Conservation (phyloP, 345 rosid genomes). For the Theobroma cacao region DNA sequence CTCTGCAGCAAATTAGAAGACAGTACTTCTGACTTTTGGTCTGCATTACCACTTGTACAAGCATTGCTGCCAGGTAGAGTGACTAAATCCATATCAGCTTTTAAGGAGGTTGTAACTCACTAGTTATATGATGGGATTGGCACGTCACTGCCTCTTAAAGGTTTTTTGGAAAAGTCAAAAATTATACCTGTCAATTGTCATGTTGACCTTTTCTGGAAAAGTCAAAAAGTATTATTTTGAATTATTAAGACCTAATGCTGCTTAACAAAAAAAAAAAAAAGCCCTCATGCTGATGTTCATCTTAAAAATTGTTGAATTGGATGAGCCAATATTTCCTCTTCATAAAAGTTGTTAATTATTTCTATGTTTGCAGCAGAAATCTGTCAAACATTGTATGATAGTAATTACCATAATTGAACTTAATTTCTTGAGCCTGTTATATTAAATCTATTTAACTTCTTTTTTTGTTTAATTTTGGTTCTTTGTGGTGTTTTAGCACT, state of each 20-base stretch:
- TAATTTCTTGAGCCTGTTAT: conserved; percentile 10
- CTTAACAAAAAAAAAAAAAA: too few relatives aligned
- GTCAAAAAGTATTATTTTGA: not conserved
- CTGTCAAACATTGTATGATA: not conserved
- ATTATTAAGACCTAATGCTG: not conserved
- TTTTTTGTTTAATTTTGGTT: not conserved
- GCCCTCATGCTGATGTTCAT: not conserved
- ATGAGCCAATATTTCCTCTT: not conserved
- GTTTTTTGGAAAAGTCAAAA: not conserved
- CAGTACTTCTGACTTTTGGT: conserved; percentile 57
- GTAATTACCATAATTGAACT: not conserved
- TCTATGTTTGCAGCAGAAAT: not conserved
- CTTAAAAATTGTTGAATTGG: not conserved
- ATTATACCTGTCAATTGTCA: not conserved
- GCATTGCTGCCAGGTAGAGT: conserved; percentile 72
- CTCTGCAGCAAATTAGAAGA: conserved; percentile 67
- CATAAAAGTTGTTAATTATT: not conserved
- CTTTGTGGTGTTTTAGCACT: conserved; percentile 43
- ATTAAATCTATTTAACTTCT: conserved; percentile 15
- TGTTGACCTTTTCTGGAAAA: not conserved
- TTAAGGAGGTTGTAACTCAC: conserved; percentile 2
- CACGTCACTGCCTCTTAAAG: not conserved
- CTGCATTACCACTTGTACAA: conserved; percentile 76
- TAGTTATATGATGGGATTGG: conserved; percentile 2
- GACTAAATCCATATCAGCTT: conserved; percentile 7